Conservation (phyloP, 139 green algal genomes). For the Yamagishiella unicocca region DNA sequence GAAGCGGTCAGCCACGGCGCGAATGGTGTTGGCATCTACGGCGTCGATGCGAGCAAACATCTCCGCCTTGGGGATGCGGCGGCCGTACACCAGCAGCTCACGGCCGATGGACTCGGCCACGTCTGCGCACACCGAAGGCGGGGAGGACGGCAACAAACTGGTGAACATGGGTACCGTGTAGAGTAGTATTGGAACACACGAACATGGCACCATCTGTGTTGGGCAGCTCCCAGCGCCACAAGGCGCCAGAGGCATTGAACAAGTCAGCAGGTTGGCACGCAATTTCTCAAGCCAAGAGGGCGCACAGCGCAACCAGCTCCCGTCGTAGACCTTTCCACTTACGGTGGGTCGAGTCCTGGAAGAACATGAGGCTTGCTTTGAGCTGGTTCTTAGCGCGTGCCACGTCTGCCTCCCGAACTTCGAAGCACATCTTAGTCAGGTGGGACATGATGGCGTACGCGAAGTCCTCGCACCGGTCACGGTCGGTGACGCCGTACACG, state of each 20-base stretch:
- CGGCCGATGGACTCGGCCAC: slow-evolving; percentile 96
- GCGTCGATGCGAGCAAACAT: slow-evolving; percentile 98
- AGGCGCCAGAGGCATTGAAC: too few species aligned
- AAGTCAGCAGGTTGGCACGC: too few species aligned
- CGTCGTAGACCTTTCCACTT: too few species aligned
- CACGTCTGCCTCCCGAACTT: slow-evolving; percentile 89
- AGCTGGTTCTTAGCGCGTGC: slow-evolving; percentile 94
- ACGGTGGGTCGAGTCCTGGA: slow-evolving; percentile 75
- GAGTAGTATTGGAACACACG: too few species aligned
- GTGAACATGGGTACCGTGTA: too few species aligned
- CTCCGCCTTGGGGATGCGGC: slow-evolving; percentile 94
- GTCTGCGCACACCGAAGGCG: too few species aligned
- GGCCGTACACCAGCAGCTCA: slow-evolving; percentile 95
- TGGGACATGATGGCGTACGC: slow-evolving; percentile 77
- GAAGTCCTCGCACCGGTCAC: slow-evolving; percentile 74
- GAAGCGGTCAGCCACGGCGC: slow-evolving; percentile 89
- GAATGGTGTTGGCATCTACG: slow-evolving; percentile 89
- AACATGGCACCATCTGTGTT: too few species aligned
- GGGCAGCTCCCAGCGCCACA: too few species aligned
- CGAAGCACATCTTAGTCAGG: slow-evolving; percentile 91
- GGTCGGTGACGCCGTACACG: slow-evolving; percentile 88
- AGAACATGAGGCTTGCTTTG: slow-evolving; percentile 87
- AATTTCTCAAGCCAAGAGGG: too few species aligned
- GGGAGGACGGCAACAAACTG: too few species aligned
- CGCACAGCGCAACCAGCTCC: too few species aligned